Evolutionary conservation across 2,329 filamentous ascomycete species (phyloP), one percentile per base, ranked within the genome.

Genomic region (Verticillium klebahnii): DNA sequence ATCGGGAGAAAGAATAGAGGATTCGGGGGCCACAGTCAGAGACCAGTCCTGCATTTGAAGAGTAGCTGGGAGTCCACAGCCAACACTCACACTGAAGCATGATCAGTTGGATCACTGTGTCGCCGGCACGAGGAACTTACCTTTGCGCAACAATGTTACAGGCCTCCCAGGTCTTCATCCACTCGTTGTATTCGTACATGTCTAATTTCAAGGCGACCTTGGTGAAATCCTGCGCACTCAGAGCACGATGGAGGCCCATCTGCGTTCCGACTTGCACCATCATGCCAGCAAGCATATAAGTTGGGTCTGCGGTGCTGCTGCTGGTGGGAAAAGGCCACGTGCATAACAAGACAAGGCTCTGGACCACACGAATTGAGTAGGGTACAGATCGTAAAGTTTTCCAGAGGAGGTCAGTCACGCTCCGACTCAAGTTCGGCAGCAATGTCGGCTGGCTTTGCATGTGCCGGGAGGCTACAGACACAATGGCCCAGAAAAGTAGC

Each of bases 231-330:
- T 69, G 66, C 7, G 65, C 62, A 56, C 67, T 60, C 2, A 62
- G 57, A 3, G 68, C 66, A 15, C 66, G 64, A 59, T 73, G 69
- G 9, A 72, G 60, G 12, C 68, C 67, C 59, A 68, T 69, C 54
- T 71, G 68, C 5, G 66, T 66, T 15, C 67, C 68, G 31, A 69
- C 65, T 39, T 71, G 68, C 45, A 71, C 65, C 69, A 72, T 71
- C 9, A 69, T 58, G 19, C 68, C 68, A 36, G 62, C 67, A 7
- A 72, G 60, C 59, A 70, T 67, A 19, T 65, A 71, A 3, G 67
- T 70, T 1, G 67, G 60, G 61, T 72, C 66, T n/a, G 65, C 60
- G 23, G 64, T 50, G 57, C 65, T 66, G 59, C 65, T 65, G 55
- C 65, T 62, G 31, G 65, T 66, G 1, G 69, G 70, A 50, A 72